Conservation (phyloP, 192 early-diverging fungal genomes). For the Blastocladiella britannica region DNA sequence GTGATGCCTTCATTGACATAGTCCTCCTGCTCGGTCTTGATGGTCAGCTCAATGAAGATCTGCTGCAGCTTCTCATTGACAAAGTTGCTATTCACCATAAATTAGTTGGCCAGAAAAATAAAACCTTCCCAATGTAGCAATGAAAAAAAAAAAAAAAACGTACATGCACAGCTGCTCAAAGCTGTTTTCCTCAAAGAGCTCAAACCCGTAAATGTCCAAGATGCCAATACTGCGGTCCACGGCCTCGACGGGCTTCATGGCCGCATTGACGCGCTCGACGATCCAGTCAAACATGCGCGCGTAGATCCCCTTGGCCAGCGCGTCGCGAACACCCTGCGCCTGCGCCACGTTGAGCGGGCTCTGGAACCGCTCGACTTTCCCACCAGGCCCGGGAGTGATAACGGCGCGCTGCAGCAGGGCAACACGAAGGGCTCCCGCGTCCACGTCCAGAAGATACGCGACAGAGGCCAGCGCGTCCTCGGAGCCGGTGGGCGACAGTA, state of each 20-base stretch:
- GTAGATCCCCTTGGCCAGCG: slow-evolving; percentile 82
- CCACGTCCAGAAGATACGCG: not conserved
- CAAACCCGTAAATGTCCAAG: slow-evolving; percentile 97
- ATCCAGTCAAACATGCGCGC: slow-evolving; percentile 97
- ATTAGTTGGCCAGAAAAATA: not conserved
- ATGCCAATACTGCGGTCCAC: slow-evolving; percentile 66
- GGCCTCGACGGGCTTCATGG: slow-evolving; percentile 43
- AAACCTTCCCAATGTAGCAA: not conserved
- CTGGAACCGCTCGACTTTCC: slow-evolving; percentile 16
- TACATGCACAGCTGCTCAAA: slow-evolving; percentile 95
- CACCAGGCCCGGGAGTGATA: not conserved
- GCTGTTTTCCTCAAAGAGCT: slow-evolving; percentile 84
- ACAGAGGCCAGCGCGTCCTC: not conserved
- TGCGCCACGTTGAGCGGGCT: slow-evolving; percentile 80
- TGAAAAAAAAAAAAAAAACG: not conserved
- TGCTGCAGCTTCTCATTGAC: slow-evolving; percentile 95
- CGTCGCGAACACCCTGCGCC: slow-evolving; percentile 74
- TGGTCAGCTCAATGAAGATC: slow-evolving; percentile 95
- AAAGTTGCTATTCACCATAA: slow-evolving; percentile 76
- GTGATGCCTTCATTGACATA: slow-evolving; percentile 87
- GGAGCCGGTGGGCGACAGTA: slow-evolving; percentile 16
- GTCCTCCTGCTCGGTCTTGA: slow-evolving; percentile 98
- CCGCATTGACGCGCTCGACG: slow-evolving; percentile 73
- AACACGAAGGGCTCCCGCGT: not conserved
- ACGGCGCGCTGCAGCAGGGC: not conserved